Conservation (phyloP, 306 rosid species). For the Amphicarpaea edgeworthii region DNA sequence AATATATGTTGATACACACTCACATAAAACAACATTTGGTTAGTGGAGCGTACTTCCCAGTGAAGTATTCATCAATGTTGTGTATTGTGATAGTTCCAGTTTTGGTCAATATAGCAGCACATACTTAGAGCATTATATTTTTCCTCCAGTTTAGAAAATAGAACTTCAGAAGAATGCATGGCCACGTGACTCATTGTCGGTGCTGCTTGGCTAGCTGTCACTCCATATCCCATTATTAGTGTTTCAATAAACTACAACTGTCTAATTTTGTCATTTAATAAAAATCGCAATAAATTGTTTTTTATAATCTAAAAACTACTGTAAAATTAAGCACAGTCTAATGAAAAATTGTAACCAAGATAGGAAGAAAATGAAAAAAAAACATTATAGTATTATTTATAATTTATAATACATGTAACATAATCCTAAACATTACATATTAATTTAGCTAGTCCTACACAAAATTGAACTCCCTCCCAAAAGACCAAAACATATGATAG, state of each 20-base stretch:
- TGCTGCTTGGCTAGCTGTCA: background rate
- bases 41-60: background rate
- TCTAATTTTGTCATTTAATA: background rate
- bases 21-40: background rate
- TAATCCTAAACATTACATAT: conserved; percentile 28
- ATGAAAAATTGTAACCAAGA: background rate
- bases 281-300: background rate
- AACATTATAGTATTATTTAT: background rate
- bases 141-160: background rate
- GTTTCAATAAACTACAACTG: background rate
- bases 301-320: background rate
- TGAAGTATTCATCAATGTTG: background rate
- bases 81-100: background rate
- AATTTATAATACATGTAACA: background rate
- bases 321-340: too few species aligned
- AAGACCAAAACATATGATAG: background rate
- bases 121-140: background rate
- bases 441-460: conserved; percentile 26
- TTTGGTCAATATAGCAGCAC: background rate
- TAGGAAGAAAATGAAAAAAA: too few species aligned
- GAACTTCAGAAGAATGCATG: background rate
- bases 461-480: conserved; percentile 16
- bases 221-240: background rate
- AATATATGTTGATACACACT: too few species aligned
- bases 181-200: background rate